Conservation (phyloP, 495 filamentous ascomycete genomes). For the Lindgomyces ingoldianus region DNA sequence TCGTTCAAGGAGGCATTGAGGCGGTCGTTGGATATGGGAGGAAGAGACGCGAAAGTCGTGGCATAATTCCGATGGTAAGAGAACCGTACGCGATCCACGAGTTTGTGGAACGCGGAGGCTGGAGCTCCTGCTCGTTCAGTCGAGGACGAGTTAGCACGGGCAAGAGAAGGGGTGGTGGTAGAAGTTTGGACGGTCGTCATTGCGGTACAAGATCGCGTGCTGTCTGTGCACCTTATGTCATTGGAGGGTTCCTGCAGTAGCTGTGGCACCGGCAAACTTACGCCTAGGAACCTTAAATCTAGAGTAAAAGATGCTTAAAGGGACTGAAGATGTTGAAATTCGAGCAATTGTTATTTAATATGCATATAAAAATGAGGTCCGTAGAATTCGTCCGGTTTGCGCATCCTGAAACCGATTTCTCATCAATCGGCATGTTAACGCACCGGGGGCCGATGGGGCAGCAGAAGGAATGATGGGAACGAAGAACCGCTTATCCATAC, state of each 20-base stretch:
- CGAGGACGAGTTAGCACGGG: not conserved
- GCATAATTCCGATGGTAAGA: not conserved
- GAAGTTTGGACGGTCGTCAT: slow-evolving; percentile 10
- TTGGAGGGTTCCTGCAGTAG: slow-evolving; percentile 25
- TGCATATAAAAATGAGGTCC: not conserved
- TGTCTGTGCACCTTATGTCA: slow-evolving; percentile 19
- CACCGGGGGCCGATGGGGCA: not conserved
- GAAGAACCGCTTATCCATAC: too few species aligned
- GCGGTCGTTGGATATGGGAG: slow-evolving; percentile 19
- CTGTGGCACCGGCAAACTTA: not conserved
- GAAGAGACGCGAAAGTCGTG: slow-evolving; percentile 6
- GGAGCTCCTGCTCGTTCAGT: not conserved
- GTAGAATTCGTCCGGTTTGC: slow-evolving; percentile 6
- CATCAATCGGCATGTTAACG: too few species aligned
- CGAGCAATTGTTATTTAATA: not conserved
- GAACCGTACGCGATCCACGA: not conserved
- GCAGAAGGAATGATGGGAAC: too few species aligned
- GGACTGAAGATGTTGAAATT: not conserved
- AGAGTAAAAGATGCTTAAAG: not conserved
- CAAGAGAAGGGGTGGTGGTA: not conserved
- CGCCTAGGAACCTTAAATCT: not conserved
- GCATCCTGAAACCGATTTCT: too few species aligned
- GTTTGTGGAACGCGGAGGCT: not conserved
- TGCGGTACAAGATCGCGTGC: slow-evolving; percentile 20
- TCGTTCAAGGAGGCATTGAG: slow-evolving; percentile 28